Conservation (phyloP, 1,284 basidiomycete genomes). For the Rhodotorula sp. region DNA sequence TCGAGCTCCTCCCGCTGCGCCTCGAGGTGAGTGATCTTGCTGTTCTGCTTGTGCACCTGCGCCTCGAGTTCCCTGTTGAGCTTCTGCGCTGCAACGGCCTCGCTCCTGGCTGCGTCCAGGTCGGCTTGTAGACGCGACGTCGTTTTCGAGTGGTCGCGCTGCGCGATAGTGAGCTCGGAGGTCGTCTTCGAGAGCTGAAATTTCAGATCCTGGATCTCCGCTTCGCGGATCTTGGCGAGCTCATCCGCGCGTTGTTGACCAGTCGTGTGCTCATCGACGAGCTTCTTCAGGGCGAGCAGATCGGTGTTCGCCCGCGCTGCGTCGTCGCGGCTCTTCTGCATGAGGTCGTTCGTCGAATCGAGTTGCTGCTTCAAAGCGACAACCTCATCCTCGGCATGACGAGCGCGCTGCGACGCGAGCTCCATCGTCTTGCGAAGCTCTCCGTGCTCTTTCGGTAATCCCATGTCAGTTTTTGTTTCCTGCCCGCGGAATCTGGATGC, state of each 20-base stretch:
- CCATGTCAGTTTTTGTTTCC: not conserved
- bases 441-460: constrained; percentile 3
- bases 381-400: constrained; percentile 7
- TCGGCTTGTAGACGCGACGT: constrained; percentile 28
- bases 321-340: constrained; percentile 9
- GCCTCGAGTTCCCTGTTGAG: constrained; percentile 38
- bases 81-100: constrained; percentile 19
- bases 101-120: constrained; percentile 21
- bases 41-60: not conserved
- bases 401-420: constrained; percentile 6
- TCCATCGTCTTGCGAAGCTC: not conserved
- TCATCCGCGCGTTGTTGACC: constrained; percentile 30
- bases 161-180: constrained; percentile 38
- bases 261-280: constrained; percentile 35
- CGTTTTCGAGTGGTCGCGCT: constrained; percentile 29
- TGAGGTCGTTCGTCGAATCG: constrained; percentile 37
- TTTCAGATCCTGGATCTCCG: constrained; percentile 32
- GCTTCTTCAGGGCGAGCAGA: constrained; percentile 27
- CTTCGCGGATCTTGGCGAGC: constrained; percentile 30
- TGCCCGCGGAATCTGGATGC: not conserved
- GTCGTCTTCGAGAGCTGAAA: constrained; percentile 27
- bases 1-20: constrained; percentile 31
- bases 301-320: constrained; percentile 19
- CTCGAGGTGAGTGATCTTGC: constrained; percentile 18
- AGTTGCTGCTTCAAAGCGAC: constrained; percentile 43